Conservation (phyloP, 495 filamentous ascomycete species). For the Hypomontagnella submonticulosa region DNA sequence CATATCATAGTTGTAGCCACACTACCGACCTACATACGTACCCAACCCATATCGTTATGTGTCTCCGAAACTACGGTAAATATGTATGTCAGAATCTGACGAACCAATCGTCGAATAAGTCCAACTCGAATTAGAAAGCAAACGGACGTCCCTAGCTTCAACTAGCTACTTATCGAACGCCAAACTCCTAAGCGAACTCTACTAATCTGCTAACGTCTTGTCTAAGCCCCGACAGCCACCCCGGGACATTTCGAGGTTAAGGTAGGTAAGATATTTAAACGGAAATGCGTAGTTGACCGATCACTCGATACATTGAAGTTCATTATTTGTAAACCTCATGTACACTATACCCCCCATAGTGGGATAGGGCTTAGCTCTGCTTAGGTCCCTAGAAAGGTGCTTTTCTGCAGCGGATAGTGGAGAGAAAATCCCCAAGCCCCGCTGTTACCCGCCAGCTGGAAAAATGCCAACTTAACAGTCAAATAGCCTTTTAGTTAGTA, state of each 20-base stretch:
- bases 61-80: constrained; percentile 2
- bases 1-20: not conserved
- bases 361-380: not conserved
- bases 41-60: not conserved
- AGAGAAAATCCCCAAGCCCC: constrained; percentile 17
- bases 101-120: constrained; percentile 2
- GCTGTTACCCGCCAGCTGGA: constrained; percentile 25
- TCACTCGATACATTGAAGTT: constrained; percentile 28
- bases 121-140: no score
- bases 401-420: constrained; percentile 5
- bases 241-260: not conserved
- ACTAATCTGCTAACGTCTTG: not conserved
- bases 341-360: constrained; percentile 3
- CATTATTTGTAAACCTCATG: constrained; percentile 3
- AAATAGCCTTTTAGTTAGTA: not conserved
- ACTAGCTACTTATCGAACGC: no score
- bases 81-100: constrained; percentile 21
- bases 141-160: no score
- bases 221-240: not conserved
- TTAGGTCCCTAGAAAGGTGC: not conserved
- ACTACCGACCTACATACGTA: not conserved
- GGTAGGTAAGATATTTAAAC: constrained; percentile 8
- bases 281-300: constrained; percentile 17
- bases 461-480: not conserved
- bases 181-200: no score